phyloP scores from a whole-genome alignment of 257 asterid species.

The Gynochthodes officinalis region DNA sequence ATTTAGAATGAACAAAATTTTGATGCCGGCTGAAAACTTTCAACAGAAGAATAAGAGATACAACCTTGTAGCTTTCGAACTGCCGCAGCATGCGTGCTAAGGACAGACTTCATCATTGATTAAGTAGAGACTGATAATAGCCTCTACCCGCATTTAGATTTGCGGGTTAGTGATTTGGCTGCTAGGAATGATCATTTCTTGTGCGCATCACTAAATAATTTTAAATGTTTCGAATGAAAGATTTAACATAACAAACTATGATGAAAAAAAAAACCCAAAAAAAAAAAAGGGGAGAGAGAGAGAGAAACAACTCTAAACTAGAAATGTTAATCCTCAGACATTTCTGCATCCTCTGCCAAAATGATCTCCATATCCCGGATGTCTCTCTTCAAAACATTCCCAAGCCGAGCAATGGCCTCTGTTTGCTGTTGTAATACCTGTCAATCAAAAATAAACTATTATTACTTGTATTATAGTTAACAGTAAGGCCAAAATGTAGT shows the following conservation, averaged over 20 bases:
- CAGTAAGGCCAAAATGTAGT: too few species aligned
- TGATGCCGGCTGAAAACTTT: too few species aligned
- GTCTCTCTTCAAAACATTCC: constrained; percentile 81
- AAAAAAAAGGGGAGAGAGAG: background rate
- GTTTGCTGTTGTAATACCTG: constrained; percentile 96
- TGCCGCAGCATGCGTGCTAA: too few species aligned
- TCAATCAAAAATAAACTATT: constrained; percentile 4
- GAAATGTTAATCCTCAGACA: constrained; percentile 32
- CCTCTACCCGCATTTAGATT: background rate
- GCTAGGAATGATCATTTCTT: background rate
- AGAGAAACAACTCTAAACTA: background rate
- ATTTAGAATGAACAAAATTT: too few species aligned
- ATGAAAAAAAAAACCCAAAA: background rate
- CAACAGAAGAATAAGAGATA: too few species aligned
- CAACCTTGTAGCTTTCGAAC: too few species aligned
- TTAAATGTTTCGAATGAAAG: too few species aligned
- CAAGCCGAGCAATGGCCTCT: constrained; percentile 83
- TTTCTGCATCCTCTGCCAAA: constrained; percentile 78
- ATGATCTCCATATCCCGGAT: constrained; percentile 86
- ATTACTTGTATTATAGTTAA: background rate
- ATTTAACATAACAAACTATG: background rate
- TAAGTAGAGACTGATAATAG: too few species aligned
- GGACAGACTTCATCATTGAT: too few species aligned
- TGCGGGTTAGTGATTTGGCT: too few species aligned
- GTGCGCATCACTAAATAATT: too few species aligned